A percentile compares a stretch with the other conserved stretches of the same genome.
These are phyloP conservation scores for Phytopythium aichiense DNA, from an alignment of 352 stramenopile species.

Conservation along the genomic window DNA sequence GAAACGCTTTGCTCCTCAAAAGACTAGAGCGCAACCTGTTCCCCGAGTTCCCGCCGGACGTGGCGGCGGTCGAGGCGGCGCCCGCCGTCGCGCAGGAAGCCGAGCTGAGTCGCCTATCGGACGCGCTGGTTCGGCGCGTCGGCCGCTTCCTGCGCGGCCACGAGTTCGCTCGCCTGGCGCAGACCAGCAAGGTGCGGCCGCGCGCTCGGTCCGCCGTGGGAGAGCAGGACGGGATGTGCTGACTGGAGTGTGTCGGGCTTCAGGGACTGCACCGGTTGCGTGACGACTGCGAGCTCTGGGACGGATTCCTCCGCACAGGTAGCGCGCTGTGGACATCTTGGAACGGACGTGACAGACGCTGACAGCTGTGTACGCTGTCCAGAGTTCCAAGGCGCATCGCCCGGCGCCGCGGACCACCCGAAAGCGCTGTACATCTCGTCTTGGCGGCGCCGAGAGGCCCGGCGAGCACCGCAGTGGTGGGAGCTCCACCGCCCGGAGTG, in stretches of 20 bases:
- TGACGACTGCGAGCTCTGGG: conserved; percentile 23
- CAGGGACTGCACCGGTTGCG: conserved; percentile 27
- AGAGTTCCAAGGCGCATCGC: conserved; percentile 17
- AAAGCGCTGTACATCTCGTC: conserved; percentile 20
- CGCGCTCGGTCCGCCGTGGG: background rate
- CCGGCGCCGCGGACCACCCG: conserved; percentile 1
- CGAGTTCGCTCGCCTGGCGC: conserved; percentile 30
- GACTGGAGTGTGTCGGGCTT: background rate
- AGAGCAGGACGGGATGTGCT: background rate
- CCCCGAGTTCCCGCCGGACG: conserved; percentile 17
- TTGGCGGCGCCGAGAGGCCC: conserved; percentile 3
- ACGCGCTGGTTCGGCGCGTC: conserved; percentile 22
- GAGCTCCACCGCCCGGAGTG: background rate
- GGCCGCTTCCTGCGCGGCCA: conserved; percentile 22
- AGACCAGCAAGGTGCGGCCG: conserved; percentile 29
- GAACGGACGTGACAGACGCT: background rate
- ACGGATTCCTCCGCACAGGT: conserved; percentile 27
- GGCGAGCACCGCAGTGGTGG: background rate
- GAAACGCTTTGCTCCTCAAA: background rate
- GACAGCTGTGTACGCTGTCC: background rate
- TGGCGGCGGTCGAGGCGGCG: background rate
- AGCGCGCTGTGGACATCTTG: background rate
- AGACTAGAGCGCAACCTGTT: conserved; percentile 46
- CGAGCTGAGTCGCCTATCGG: conserved; percentile 36
- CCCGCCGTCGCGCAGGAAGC: conserved; percentile 19